Conservation (phyloP, 2,329 filamentous ascomycete species). For the Apiospora rasikravindrae region DNA sequence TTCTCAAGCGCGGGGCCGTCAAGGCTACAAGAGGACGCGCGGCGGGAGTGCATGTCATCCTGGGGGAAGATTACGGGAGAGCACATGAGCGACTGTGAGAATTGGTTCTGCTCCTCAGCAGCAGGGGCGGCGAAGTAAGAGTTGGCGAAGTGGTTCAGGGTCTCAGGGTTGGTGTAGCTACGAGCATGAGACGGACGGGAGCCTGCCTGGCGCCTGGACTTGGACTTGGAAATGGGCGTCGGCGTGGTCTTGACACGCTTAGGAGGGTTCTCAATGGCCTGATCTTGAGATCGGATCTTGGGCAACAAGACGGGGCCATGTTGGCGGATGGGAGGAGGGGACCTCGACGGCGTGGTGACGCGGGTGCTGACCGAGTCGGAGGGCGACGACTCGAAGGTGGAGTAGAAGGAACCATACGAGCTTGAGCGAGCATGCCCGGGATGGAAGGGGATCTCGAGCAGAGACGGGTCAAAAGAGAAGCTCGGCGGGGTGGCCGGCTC, state of each 20-base stretch:
- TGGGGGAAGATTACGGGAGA: slow-evolving; percentile 66
- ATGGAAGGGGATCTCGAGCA: slow-evolving; percentile 59
- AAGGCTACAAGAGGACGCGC: slow-evolving; percentile 67
- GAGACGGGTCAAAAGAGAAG: slow-evolving; percentile 61
- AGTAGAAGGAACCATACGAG: slow-evolving; percentile 72
- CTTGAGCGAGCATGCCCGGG: slow-evolving; percentile 65
- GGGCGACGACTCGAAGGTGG: slow-evolving; percentile 64
- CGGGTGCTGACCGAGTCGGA: slow-evolving; percentile 65
- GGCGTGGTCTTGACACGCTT: slow-evolving; percentile 65
- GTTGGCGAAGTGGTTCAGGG: slow-evolving; percentile 48
- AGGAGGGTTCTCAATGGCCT: slow-evolving; percentile 66
- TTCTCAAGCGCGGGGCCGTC: slow-evolving; percentile 70
- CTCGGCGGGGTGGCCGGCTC: slow-evolving; percentile 56
- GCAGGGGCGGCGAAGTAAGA: slow-evolving; percentile 45
- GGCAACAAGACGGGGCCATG: slow-evolving; percentile 82
- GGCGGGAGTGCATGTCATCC: slow-evolving; percentile 51
- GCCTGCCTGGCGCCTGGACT: slow-evolving; percentile 47
- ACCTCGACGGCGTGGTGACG: slow-evolving; percentile 69
- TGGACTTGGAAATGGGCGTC: slow-evolving; percentile 40
- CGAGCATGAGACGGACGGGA: slow-evolving; percentile 47
- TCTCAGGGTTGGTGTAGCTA: slow-evolving; percentile 67
- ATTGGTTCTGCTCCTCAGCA: slow-evolving; percentile 39
- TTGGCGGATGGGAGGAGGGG: slow-evolving; percentile 73
- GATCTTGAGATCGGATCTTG: slow-evolving; percentile 86
- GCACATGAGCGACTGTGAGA: slow-evolving; percentile 62